Base-by-base conservation (phyloP, 768 basidiomycete genomes). In the Phylloporus sp. region DNA sequence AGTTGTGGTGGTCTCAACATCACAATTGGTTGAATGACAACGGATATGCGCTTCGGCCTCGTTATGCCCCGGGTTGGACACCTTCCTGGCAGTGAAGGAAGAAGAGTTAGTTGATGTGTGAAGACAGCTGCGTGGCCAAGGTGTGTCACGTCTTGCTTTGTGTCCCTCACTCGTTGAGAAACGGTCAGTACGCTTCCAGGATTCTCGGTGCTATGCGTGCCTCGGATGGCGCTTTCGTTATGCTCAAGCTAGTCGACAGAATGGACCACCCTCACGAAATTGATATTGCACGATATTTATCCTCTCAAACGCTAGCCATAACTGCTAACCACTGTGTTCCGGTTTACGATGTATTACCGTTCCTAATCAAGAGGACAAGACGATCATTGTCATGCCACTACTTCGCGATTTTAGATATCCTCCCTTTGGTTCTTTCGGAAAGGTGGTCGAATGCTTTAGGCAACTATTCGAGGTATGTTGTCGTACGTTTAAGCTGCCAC, bases 241-340 rank as follows among this genome's bases (percentile, higher is more conserved):
- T 41, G 1, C 46, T 75, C 23, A 74, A 73, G 42, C 26, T 49
- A 15, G 23, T 67, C 35, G 20, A 53, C 22, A 2, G 10, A 35
- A 5, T 23, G 10, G 1, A 33, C 32, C 53, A 59, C 38, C 57
- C 66, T 15, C 13, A 59, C 1, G 72, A 75, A 29, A 42, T 62
- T 10, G 50, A 62, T 1, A 69, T 75, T 27, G 52, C 44, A 0
- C 36, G 49, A 58, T 60, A 55, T 11, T 59, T 58, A 42, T 52
- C 52, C 6, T 48, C 48, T 0, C 20, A 38, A 10, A 0, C 20
- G 0, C 33, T 58, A 1, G 35, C n/a, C 0, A 31, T 0, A 1
- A 17, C 26, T 21, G 46, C 18, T 15, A 76, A 72, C 23, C 67
- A 71, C 39, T 71, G 69, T 11, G 57, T 69, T 2, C 69, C 64